A percentile compares a stretch with the other conserved stretches of the same genome.
Evolutionary conservation across 257 asterid species (phyloP).

Genomic region (Solanum pinnatisectum): DNA sequence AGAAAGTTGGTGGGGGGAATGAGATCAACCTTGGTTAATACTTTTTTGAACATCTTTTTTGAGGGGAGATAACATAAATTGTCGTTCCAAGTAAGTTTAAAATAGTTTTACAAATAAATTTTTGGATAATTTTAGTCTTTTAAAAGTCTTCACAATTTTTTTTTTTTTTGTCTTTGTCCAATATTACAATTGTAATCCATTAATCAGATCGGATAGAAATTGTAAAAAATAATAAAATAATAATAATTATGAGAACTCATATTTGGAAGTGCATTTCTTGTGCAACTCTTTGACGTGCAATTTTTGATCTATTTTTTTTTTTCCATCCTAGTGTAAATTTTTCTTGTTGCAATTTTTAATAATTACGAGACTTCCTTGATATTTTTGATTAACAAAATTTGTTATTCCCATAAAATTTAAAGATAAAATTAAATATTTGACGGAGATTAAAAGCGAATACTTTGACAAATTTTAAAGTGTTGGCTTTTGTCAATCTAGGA

Average conservation of each 20-base stretch:
- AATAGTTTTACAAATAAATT: too few relatives aligned
- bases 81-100: background rate
- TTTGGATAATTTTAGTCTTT: too few relatives aligned
- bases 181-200: too few relatives aligned
- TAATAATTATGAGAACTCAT: background rate
- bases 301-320: too few relatives aligned
- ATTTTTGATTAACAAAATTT: background rate
- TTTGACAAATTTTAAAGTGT: background rate
- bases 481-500: background rate
- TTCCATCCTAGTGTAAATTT: background rate
- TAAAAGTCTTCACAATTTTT: too few relatives aligned
- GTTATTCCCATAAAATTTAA: background rate
- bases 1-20: background rate
- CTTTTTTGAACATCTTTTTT: background rate
- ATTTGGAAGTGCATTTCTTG: background rate
- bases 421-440: too few relatives aligned
- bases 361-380: too few relatives aligned
- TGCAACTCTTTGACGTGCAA: background rate
- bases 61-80: background rate
- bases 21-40: slow-evolving; percentile 21
- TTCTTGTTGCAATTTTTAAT: background rate
- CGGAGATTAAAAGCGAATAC: background rate
- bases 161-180: too few relatives aligned
- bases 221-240: too few relatives aligned
- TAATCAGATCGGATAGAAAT: too few relatives aligned